A percentile compares a stretch with the other conserved stretches of the same genome.
Conservation (phyloP, 2,329 filamentous ascomycete species). For the Pleurostoma richardsiae region DNA sequence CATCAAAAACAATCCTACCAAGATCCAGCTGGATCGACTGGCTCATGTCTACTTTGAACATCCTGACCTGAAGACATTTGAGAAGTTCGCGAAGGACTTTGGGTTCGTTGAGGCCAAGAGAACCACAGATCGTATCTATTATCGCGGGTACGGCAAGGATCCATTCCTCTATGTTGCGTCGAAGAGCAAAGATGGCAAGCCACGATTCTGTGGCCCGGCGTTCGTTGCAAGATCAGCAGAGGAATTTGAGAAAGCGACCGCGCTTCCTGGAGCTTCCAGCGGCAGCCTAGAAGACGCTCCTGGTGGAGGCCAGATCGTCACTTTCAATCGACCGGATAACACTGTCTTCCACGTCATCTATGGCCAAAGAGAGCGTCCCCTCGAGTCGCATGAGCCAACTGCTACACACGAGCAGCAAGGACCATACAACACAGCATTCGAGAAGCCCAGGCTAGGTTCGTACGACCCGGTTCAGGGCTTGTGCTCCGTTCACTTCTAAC, state of each 20-base stretch:
- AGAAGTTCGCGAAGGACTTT: constrained; percentile 10
- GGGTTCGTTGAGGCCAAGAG: constrained; percentile 12
- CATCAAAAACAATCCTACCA: constrained; percentile 11
- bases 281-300: constrained; percentile 34
- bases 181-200: constrained; percentile 8
- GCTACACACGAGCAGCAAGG: constrained; percentile 12
- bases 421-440: constrained; percentile 11
- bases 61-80: constrained; percentile 9
- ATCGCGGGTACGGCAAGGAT: constrained; percentile 41
- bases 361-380: constrained; percentile 8
- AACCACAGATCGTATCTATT: constrained; percentile 29
- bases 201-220: constrained; percentile 7
- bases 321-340: constrained; percentile 24
- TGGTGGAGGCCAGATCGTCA: constrained; percentile 31
- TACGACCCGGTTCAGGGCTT: too few relatives aligned
- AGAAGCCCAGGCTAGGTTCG: constrained; percentile 7
- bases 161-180: constrained; percentile 39
- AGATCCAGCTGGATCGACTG: constrained; percentile 12
- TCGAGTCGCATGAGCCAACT: constrained; percentile 4
- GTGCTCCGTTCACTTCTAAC: too few relatives aligned
- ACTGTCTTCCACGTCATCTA: constrained; percentile 13
- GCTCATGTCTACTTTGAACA: constrained; percentile 15
- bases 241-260: constrained; percentile 29
- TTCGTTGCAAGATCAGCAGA: constrained; percentile 24
- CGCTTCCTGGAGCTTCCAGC: constrained; percentile 28